Evolutionary conservation across 1,284 basidiomycete genomes (phyloP), one percentile per base, ranked within the genome.

Genomic region (Ganoderma lingzhi): DNA sequence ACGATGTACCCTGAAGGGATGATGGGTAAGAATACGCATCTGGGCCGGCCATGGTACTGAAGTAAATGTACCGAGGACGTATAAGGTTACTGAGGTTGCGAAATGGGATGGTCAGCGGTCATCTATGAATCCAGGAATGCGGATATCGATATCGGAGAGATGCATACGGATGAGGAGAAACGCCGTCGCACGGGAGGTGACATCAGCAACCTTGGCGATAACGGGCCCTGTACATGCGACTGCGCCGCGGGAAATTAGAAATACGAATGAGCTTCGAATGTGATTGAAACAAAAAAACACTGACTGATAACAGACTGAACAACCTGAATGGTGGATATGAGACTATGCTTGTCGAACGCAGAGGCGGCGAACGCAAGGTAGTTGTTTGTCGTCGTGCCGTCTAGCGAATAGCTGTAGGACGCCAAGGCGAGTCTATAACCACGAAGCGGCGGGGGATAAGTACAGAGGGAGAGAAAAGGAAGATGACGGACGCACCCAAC

Each of bases 121-220:
- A 23, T 23, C 23, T 23, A 23, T 1, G 23, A 1, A 23, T 8
- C 0, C 0, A 39, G 9, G 81, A 1, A 19, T 6, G 6, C 17
- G 17, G 17, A 19, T 8, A n/a, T 23, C 23, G 23, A 23, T n/a
- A 48, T 35, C 35, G 6, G 23, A 51, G 23, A 23, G 15, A 32
- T n/a, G 87, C 89, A 83, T 75, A 91, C 90, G 81, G 63, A 93
- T 89, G 59, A 87, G 76, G 58, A 88, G 80, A 75, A 91, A 93
- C 0, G 93, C 85, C n/a, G 77, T 80, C 42, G 85, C 86, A 72
- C 88, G 84, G 14, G 87, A 88, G 19, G 84, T 82, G n/a, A 93
- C 87, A 76, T 96, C 93, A 2, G 93, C 88, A 45, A 95, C 79
- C 80, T 94, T 95, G 2, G 93, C 94, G 74, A 94, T 90, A 59